A percentile compares a stretch with the other conserved stretches of the same genome.
Conservation (phyloP, 495 filamentous ascomycete genomes). For the Penicillium crystallinum region DNA sequence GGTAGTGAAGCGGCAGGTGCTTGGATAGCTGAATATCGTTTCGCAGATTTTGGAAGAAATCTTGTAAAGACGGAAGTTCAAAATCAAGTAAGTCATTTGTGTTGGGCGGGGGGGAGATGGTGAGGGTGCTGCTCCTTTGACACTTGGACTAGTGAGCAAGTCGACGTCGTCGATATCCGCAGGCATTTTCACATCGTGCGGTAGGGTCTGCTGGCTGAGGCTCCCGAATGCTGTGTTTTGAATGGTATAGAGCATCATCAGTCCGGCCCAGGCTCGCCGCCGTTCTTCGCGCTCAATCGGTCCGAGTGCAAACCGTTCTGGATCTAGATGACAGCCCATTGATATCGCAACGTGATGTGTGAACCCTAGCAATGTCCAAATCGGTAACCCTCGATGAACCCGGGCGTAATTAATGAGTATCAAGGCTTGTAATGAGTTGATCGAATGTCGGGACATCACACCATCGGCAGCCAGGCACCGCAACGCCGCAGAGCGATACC, state of each 20-base stretch:
- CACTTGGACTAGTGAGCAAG: conserved; percentile 27
- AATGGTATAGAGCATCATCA: conserved; percentile 41
- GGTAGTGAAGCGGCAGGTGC: conserved; percentile 19
- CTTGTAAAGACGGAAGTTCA: conserved; percentile 38
- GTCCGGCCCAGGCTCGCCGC: conserved; percentile 42
- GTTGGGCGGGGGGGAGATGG: conserved; percentile 32
- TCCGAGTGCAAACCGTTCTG: conserved; percentile 36
- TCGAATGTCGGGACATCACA: conserved; percentile 40
- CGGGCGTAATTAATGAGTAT: conserved; percentile 43
- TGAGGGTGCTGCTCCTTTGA: conserved; percentile 8
- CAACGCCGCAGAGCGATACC: conserved; percentile 42
- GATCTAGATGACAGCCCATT: conserved; percentile 46
- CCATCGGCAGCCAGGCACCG: conserved; percentile 41
- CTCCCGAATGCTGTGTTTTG: conserved; percentile 38
- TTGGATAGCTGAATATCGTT: conserved; percentile 31
- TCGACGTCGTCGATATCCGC: conserved; percentile 43
- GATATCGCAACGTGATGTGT: conserved; percentile 45
- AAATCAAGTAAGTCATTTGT: conserved; percentile 45
- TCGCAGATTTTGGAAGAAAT: conserved; percentile 41
- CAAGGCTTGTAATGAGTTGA: conserved; percentile 44
- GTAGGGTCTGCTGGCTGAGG: conserved; percentile 20
- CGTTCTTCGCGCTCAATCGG: conserved; percentile 44
- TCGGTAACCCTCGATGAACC: conserved; percentile 35
- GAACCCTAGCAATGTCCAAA: conserved; percentile 41
- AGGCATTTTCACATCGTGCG: conserved; percentile 37